These are phyloP conservation scores for Metschnikowia dekortorum DNA, from an alignment of 805 yeast species.

Conservation along the genomic window DNA sequence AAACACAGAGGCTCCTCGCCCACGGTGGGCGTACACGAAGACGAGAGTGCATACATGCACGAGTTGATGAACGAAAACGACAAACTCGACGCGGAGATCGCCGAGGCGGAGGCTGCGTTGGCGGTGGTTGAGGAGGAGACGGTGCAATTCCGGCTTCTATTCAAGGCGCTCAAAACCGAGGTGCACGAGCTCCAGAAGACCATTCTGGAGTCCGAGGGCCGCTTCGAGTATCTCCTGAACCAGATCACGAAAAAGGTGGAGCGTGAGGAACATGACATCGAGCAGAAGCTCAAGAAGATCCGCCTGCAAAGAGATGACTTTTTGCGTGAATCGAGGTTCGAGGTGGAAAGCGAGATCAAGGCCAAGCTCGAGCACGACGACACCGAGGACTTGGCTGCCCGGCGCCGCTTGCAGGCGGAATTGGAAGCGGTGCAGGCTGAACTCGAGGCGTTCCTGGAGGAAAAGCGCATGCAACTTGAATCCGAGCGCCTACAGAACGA, in stretches of 20 bases:
- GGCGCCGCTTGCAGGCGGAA: background rate
- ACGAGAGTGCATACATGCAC: background rate
- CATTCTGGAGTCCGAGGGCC: slow-evolving; percentile 10
- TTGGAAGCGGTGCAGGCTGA: background rate
- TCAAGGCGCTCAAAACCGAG: slow-evolving; percentile 10
- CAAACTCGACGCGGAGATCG: slow-evolving; percentile 19
- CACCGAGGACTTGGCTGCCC: background rate
- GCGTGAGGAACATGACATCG: slow-evolving; percentile 26
- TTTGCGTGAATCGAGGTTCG: slow-evolving; percentile 8
- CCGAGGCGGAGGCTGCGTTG: slow-evolving; percentile 10
- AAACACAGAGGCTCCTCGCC: background rate
- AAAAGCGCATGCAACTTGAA: background rate
- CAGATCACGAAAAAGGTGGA: slow-evolving; percentile 26
- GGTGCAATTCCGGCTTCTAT: slow-evolving; percentile 6
- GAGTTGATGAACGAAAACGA: slow-evolving; percentile 5
- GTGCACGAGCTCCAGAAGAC: slow-evolving; percentile 4
- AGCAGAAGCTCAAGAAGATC: slow-evolving; percentile 18
- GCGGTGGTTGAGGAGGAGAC: slow-evolving; percentile 7
- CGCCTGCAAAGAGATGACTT: background rate
- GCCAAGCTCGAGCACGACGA: slow-evolving; percentile 23
- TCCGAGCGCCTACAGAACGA: background rate
- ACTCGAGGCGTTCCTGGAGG: background rate
- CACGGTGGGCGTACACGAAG: background rate
- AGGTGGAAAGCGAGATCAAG: slow-evolving; percentile 31
- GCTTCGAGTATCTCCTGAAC: slow-evolving; percentile 24